These are phyloP conservation scores for Polychytrium aggregatum DNA, from an alignment of 192 early-diverging fungal genomes.

Conservation along the genomic window DNA sequence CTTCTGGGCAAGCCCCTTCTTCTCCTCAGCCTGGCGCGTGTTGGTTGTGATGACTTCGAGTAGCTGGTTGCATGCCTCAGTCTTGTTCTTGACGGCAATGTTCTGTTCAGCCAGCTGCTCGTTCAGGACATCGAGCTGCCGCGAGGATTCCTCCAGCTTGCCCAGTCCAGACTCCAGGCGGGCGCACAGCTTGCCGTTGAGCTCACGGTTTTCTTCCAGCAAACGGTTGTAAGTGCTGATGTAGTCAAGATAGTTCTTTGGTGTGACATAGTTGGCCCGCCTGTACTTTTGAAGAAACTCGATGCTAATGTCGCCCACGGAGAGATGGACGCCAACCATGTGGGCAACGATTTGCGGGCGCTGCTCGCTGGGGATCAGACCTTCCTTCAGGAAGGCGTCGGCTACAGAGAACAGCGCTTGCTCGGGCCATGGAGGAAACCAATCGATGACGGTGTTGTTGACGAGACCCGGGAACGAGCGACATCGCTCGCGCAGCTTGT, in stretches of 20 bases:
- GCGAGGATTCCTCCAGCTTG: slow-evolving; percentile 45
- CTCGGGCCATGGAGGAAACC: slow-evolving; percentile 55
- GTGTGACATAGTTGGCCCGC: slow-evolving; percentile 47
- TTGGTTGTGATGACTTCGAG: slow-evolving; percentile 51
- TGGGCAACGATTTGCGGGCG: slow-evolving; percentile 34
- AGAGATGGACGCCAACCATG: slow-evolving; percentile 49
- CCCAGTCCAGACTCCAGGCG: slow-evolving; percentile 45
- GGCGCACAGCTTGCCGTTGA: slow-evolving; percentile 38
- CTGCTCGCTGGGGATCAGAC: slow-evolving; percentile 30
- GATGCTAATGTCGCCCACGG: slow-evolving; percentile 35
- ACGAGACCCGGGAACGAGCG: slow-evolving; percentile 48
- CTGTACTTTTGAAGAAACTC: slow-evolving; percentile 49
- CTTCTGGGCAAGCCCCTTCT: slow-evolving; percentile 46
- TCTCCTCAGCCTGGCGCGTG: slow-evolving; percentile 47
- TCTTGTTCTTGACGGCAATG: slow-evolving; percentile 48
- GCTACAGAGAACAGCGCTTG: slow-evolving; percentile 50
- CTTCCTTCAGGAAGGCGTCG: slow-evolving; percentile 42
- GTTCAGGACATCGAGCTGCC: slow-evolving; percentile 47
- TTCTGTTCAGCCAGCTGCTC: slow-evolving; percentile 49
- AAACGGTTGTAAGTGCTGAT: slow-evolving; percentile 47
- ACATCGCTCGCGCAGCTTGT: slow-evolving; percentile 46
- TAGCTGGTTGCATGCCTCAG: slow-evolving; percentile 50
- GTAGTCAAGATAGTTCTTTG: slow-evolving; percentile 53
- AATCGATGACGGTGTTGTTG: slow-evolving; percentile 56
- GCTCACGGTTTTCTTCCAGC: slow-evolving; percentile 40